These are phyloP conservation scores for Ascochyta koolunga DNA, from an alignment of 2,329 filamentous ascomycete species.

Conservation along the genomic window DNA sequence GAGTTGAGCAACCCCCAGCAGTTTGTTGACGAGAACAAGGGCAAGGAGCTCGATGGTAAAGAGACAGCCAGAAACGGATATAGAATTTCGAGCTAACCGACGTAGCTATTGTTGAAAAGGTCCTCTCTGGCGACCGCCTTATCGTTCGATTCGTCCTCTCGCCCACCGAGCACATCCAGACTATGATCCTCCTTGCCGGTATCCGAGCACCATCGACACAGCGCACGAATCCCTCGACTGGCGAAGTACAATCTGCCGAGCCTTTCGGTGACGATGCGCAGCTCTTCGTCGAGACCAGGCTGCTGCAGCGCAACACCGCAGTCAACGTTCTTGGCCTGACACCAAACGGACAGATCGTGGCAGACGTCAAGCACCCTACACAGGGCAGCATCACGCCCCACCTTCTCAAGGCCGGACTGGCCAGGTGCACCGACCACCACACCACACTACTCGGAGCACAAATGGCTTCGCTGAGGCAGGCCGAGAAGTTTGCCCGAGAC, in stretches of 20 bases:
- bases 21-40: slow-evolving; percentile 84
- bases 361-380: slow-evolving; percentile 78
- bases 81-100: slow-evolving; percentile 20
- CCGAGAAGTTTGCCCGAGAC: slow-evolving; percentile 84
- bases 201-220: slow-evolving; percentile 90
- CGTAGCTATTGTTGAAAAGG: slow-evolving; percentile 76
- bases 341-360: slow-evolving; percentile 90
- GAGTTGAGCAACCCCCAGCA: slow-evolving; percentile 77
- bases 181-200: slow-evolving; percentile 86
- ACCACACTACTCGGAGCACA: slow-evolving; percentile 87
- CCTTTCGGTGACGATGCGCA: slow-evolving; percentile 89
- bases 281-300: slow-evolving; percentile 80
- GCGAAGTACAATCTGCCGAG: slow-evolving; percentile 82
- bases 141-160: slow-evolving; percentile 81
- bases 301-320: slow-evolving; percentile 85
- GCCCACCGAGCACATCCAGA: slow-evolving; percentile 84
- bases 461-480: slow-evolving; percentile 83
- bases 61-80: not conserved
- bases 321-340: slow-evolving; percentile 84
- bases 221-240: slow-evolving; percentile 77
- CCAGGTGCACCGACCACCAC: slow-evolving; percentile 93
- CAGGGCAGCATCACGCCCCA: slow-evolving; percentile 92
- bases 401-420: slow-evolving; percentile 85
- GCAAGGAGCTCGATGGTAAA: slow-evolving; percentile 75
- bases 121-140: slow-evolving; percentile 88